Evolutionary conservation across 2,329 filamentous ascomycete genomes (phyloP).

Genomic region (Aspergillus novofumigatus): DNA sequence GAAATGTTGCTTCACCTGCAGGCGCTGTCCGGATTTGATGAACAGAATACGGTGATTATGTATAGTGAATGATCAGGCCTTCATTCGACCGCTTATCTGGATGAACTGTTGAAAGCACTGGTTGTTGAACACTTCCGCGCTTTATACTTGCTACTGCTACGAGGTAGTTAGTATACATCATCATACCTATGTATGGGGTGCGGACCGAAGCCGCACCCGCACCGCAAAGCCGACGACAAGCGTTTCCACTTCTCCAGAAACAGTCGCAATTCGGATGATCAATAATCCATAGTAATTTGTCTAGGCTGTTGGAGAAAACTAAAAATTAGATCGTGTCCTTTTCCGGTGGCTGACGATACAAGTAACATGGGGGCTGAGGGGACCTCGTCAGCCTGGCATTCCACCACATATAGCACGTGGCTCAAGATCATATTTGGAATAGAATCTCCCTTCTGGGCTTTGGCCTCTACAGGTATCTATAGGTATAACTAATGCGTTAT

Average conservation of each 20-base stretch:
- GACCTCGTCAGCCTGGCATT: background rate
- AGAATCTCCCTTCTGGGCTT: background rate
- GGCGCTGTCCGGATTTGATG: background rate
- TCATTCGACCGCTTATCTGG: background rate
- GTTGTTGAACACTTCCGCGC: background rate
- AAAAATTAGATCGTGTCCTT: background rate
- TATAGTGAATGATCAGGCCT: background rate
- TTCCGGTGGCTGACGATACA: background rate
- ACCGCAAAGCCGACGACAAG: background rate
- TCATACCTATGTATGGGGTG: background rate
- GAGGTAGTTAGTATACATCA: background rate
- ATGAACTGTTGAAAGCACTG: background rate
- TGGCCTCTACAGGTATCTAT: background rate
- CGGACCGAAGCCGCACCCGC: background rate
- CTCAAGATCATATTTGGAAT: background rate
- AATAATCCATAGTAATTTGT: background rate
- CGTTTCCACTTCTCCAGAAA: background rate
- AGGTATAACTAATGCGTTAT: background rate
- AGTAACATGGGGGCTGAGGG: background rate
- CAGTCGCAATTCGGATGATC: background rate
- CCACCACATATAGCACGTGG: background rate
- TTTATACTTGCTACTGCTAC: background rate
- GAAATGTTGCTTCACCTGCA: background rate
- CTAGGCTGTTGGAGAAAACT: background rate
- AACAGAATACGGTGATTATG: background rate